These are phyloP conservation scores for Cercospora citrullina DNA, from an alignment of 2,329 filamentous ascomycete genomes.

Conservation along the genomic window DNA sequence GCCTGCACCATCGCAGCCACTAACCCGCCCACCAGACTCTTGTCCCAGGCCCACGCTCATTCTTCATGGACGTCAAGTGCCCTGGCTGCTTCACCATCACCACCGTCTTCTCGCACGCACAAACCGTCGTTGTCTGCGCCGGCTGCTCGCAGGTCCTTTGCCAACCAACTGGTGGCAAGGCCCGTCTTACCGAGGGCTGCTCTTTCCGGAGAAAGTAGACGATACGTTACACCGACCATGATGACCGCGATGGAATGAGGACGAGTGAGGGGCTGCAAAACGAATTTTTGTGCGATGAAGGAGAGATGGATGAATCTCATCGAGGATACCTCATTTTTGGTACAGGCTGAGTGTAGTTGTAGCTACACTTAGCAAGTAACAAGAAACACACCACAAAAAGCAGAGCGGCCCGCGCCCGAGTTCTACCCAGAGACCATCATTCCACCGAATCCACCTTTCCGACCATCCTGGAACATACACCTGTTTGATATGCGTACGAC, in stretches of 20 bases:
- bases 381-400: constrained; percentile 1
- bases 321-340: constrained; percentile 6
- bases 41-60: constrained; percentile 93
- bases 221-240: constrained; percentile 35
- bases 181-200: constrained; percentile 98
- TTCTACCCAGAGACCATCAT: constrained; percentile 3
- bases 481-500: neutral
- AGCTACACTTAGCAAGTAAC: constrained; percentile 14
- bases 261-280: neutral
- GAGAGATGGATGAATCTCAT: constrained; percentile 6
- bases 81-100: constrained; percentile 99
- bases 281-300: constrained; percentile 8
- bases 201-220: constrained; percentile 99
- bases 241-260: constrained; percentile 26
- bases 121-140: constrained; percentile 99
- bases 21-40: constrained; percentile 50
- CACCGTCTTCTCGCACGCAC: constrained; percentile 99
- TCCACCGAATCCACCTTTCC: neutral
- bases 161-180: constrained; percentile 99
- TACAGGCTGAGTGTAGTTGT: constrained; percentile 12
- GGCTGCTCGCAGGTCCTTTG: constrained; percentile 99
- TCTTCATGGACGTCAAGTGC: constrained; percentile 99
- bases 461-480: neutral
- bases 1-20: constrained; percentile 1
- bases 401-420: neutral